phyloP scores from a whole-genome alignment of 2,329 filamentous ascomycete genomes.

The Dactylonectria estremocensis region DNA sequence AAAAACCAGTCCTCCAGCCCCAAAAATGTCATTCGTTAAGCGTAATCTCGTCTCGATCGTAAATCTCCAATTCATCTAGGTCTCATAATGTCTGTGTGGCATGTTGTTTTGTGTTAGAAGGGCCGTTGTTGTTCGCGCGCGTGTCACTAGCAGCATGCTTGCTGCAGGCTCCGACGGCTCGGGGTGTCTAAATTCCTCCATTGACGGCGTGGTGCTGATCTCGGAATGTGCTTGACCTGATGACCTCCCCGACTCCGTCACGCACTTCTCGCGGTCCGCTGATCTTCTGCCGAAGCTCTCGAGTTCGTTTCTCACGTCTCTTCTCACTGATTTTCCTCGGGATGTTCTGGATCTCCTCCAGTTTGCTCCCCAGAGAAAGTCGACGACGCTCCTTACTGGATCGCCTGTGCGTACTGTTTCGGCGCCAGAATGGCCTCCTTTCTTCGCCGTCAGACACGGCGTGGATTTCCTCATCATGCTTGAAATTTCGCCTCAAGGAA shows the following conservation, averaged over 20 bases:
- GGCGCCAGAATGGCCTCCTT: slow-evolving; percentile 51
- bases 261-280: slow-evolving; percentile 71
- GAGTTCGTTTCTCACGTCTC: slow-evolving; percentile 70
- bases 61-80: slow-evolving; percentile 37
- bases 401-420: slow-evolving; percentile 48
- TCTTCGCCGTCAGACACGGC: slow-evolving; percentile 48
- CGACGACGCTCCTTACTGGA: slow-evolving; percentile 49
- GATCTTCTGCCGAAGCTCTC: slow-evolving; percentile 73
- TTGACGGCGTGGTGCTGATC: slow-evolving; percentile 36
- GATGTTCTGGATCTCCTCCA: slow-evolving; percentile 69
- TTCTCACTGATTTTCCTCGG: slow-evolving; percentile 71
- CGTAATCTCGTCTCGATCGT: slow-evolving; percentile 48
- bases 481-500: slow-evolving; percentile 53
- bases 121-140: background rate
- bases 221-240: slow-evolving; percentile 57
- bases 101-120: slow-evolving; percentile 1
- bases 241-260: slow-evolving; percentile 72
- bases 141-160: background rate
- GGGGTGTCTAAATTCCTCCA: slow-evolving; percentile 21
- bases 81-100: slow-evolving; percentile 23
- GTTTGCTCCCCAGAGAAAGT: slow-evolving; percentile 61
- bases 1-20: slow-evolving; percentile 18
- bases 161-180: slow-evolving; percentile 17
- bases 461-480: slow-evolving; percentile 53
- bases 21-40: slow-evolving; percentile 40